Percentiles rank a stretch among this genome's conserved stretches.
Conservation (phyloP, 129 eudicot genomes). For the Flaveria brownii region DNA sequence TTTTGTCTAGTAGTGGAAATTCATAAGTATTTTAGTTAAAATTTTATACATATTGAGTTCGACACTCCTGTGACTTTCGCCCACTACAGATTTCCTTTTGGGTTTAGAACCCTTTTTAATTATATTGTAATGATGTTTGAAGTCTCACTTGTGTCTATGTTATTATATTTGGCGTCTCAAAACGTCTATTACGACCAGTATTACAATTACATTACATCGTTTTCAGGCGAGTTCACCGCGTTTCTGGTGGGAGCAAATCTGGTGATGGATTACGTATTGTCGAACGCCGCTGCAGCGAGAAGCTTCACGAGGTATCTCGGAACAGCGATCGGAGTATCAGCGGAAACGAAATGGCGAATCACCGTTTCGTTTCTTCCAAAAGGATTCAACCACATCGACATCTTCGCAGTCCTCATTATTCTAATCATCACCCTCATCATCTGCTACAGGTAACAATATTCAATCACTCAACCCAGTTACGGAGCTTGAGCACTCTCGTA, state of each 20-base stretch:
- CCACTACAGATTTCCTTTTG: too few relatives aligned
- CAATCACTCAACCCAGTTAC: too few relatives aligned
- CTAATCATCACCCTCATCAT: conserved; percentile 77
- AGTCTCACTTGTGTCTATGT: too few relatives aligned
- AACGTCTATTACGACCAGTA: too few relatives aligned
- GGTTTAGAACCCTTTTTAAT: too few relatives aligned
- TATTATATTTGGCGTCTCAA: too few relatives aligned
- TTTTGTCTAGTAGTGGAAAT: too few relatives aligned
- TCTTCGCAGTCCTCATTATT: conserved; percentile 71
- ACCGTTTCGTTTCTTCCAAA: conserved; percentile 57
- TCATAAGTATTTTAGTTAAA: too few relatives aligned
- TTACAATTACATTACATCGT: background rate
- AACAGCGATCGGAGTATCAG: conserved; percentile 74
- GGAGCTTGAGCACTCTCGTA: too few relatives aligned
- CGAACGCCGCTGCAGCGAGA: conserved; percentile 94
- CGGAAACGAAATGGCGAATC: conserved; percentile 56
- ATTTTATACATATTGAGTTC: too few relatives aligned
- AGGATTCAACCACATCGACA: conserved; percentile 81
- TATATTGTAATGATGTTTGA: too few relatives aligned
- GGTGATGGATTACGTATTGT: conserved; percentile 77
- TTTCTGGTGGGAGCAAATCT: conserved; percentile 87
- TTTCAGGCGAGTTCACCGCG: conserved; percentile 77
- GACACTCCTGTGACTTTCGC: too few relatives aligned
- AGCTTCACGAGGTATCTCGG: conserved; percentile 83
- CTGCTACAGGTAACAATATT: conserved; percentile 67